Evolutionary conservation across 805 yeast genomes (phyloP).

Genomic region (Wickerhamiella dianesei): DNA sequence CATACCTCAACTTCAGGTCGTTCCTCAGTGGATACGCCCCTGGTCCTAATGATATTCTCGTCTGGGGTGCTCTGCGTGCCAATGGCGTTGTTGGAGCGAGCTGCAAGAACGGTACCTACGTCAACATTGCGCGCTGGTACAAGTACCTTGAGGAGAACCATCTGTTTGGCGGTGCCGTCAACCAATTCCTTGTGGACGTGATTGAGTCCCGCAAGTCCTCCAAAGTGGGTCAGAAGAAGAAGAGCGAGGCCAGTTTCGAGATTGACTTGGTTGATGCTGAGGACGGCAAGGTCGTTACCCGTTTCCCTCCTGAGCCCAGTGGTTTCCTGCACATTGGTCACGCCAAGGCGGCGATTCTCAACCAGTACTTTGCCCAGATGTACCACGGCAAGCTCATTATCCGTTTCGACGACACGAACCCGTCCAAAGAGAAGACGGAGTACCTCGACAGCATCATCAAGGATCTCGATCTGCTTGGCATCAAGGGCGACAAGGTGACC

Average conservation of each 20-base stretch:
- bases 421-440: slow-evolving; percentile 90
- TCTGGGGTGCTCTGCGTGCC: slow-evolving; percentile 90
- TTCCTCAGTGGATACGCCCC: slow-evolving; percentile 54
- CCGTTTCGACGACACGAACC: slow-evolving; percentile 97
- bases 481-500: slow-evolving; percentile 79
- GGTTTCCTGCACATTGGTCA: slow-evolving; percentile 99
- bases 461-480: slow-evolving; percentile 80
- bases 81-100: slow-evolving; percentile 88
- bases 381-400: slow-evolving; percentile 94
- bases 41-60: slow-evolving; percentile 68
- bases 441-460: slow-evolving; percentile 88
- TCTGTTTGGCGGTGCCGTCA: slow-evolving; percentile 56
- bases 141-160: slow-evolving; percentile 50
- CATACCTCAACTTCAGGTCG: slow-evolving; percentile 74
- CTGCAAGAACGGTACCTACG: slow-evolving; percentile 68
- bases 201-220: slow-evolving; percentile 61
- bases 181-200: slow-evolving; percentile 50
- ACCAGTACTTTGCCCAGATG: slow-evolving; percentile 89
- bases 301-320: slow-evolving; percentile 99
- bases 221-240: slow-evolving; percentile 53
- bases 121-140: slow-evolving; percentile 91
- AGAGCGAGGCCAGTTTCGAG: slow-evolving; percentile 86
- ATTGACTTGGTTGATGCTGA: slow-evolving; percentile 85
- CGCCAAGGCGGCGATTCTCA: slow-evolving; percentile 94
- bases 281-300: slow-evolving; percentile 90